Evolutionary conservation across 192 early-diverging fungal genomes (phyloP).

Genomic region (Coemansia sp.): DNA sequence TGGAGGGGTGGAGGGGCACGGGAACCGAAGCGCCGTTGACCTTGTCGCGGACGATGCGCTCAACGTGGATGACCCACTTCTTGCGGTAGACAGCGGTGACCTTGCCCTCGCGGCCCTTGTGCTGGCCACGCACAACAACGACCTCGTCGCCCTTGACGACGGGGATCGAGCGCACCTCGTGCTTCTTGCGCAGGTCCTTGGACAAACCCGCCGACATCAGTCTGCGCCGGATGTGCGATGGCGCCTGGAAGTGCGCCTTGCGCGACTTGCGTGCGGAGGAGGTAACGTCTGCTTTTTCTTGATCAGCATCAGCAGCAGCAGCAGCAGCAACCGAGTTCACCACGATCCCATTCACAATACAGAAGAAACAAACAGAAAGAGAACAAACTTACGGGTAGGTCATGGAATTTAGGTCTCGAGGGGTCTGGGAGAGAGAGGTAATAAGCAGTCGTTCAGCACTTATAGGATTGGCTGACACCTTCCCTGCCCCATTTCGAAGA

Average conservation of each 20-base stretch:
- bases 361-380: slow-evolving; percentile 9
- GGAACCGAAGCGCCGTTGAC: slow-evolving; percentile 90
- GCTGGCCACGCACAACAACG: slow-evolving; percentile 86
- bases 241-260: slow-evolving; percentile 99
- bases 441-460: slow-evolving; percentile 41
- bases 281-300: slow-evolving; percentile 75
- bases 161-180: slow-evolving; percentile 95
- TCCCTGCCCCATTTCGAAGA: slow-evolving; percentile 23
- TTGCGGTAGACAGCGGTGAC: slow-evolving; percentile 96
- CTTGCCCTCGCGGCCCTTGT: slow-evolving; percentile 98
- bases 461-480: slow-evolving; percentile 44
- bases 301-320: too few species aligned
- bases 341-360: slow-evolving; percentile 3
- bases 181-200: slow-evolving; percentile 98
- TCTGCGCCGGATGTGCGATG: slow-evolving; percentile 89
- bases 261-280: slow-evolving; percentile 90
- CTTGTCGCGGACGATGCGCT: slow-evolving; percentile 97
- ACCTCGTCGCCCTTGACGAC: slow-evolving; percentile 99
- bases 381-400: slow-evolving; percentile 19
- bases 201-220: slow-evolving; percentile 96
- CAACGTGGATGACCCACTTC: slow-evolving; percentile 99
- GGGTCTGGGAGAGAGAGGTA: neutral
- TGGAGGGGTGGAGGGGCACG: slow-evolving; percentile 97
- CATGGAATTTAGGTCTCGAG: slow-evolving; percentile 10
- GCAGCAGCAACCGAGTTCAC: slow-evolving; percentile 6